Percentiles rank a stretch among this genome's conserved stretches.
Evolutionary conservation across 805 yeast species (phyloP).

Genomic region (Kuraishia floccosa): DNA sequence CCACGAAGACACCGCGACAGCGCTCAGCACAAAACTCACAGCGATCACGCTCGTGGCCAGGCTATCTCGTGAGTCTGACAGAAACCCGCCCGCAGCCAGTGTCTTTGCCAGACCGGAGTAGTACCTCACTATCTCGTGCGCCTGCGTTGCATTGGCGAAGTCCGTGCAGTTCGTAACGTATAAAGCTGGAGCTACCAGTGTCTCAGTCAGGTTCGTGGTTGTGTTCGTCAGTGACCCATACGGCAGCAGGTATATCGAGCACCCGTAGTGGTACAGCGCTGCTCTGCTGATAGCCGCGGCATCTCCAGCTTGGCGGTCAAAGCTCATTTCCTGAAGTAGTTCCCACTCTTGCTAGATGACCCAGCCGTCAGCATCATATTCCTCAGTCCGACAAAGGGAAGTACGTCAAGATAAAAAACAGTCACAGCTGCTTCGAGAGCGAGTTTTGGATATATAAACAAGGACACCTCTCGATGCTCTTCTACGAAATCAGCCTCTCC

Average conservation of each 20-base stretch:
- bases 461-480: too few species aligned
- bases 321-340: too few species aligned
- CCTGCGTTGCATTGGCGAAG: slow-evolving; percentile 7
- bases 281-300: too few species aligned
- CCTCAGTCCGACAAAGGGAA: too few species aligned
- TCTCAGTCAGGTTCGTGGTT: background rate
- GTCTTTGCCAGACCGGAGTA: background rate
- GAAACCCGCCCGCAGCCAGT: background rate
- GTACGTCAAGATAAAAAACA: too few species aligned
- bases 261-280: too few species aligned
- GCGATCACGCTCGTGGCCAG: slow-evolving; percentile 26
- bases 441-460: too few species aligned
- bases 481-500: too few species aligned
- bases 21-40: slow-evolving; percentile 39
- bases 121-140: slow-evolving; percentile 3
- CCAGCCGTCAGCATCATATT: too few species aligned
- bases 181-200: slow-evolving; percentile 23
- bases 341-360: too few species aligned
- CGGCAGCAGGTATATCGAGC: slow-evolving; percentile 26
- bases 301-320: too few species aligned
- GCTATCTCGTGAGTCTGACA: slow-evolving; percentile 13
- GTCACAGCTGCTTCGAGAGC: too few species aligned
- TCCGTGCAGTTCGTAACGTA: slow-evolving; percentile 33
- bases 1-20: slow-evolving; percentile 57
- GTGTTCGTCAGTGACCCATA: slow-evolving; percentile 15